Evolutionary conservation across 1,284 basidiomycete species (phyloP).

Genomic region (Phenoliferia sp.): DNA sequence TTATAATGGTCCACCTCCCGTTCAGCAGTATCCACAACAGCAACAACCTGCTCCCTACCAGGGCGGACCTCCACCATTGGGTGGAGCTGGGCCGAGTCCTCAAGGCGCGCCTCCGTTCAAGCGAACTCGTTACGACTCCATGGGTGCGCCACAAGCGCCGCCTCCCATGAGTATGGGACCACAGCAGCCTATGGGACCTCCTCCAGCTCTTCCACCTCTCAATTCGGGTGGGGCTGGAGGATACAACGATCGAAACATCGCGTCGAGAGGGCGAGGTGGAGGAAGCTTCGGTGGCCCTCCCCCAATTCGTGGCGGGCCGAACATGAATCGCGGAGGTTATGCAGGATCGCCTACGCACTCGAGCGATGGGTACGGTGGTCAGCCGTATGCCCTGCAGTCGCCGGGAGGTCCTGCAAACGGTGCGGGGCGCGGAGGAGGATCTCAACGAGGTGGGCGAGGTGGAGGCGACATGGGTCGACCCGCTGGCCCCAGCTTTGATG

Average conservation of each 20-base stretch:
- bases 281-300: neutral
- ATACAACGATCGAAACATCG: neutral
- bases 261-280: neutral
- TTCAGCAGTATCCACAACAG: neutral
- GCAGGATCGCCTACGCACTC: neutral
- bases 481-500: neutral
- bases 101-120: conserved; percentile 32
- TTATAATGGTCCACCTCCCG: neutral
- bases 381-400: neutral
- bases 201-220: conserved; percentile 5
- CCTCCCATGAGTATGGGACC: neutral
- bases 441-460: conserved; percentile 4
- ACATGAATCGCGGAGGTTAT: neutral
- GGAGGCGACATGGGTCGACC: conserved; percentile 5
- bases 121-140: conserved; percentile 29
- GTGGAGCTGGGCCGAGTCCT: neutral
- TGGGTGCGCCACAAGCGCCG: conserved; percentile 1
- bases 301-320: neutral
- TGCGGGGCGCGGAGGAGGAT: neutral
- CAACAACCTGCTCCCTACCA: neutral
- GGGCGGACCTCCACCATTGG: neutral
- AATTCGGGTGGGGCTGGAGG: neutral
- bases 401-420: neutral
- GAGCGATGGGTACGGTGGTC: neutral
- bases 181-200: neutral